Evolutionary conservation across 805 yeast genomes (phyloP).

Genomic region (Candida hungchunana): DNA sequence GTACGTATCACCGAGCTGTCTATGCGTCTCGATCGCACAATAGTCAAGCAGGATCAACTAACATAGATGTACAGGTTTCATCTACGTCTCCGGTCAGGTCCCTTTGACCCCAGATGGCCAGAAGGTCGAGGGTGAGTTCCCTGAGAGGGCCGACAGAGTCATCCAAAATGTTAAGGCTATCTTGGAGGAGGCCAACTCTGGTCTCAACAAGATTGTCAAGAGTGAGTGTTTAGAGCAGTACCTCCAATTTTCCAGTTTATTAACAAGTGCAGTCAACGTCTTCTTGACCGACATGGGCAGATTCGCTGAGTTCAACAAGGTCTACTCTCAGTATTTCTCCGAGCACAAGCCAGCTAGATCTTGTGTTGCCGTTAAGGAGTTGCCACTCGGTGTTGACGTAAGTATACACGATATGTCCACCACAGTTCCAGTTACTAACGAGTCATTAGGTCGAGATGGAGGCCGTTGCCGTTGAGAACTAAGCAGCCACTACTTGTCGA

Average conservation of each 20-base stretch:
- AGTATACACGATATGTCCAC: conserved; percentile 8
- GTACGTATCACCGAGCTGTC: conserved; percentile 19
- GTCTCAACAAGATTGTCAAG: conserved; percentile 80
- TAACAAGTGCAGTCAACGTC: conserved; percentile 44
- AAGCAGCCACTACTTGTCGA: too few species aligned
- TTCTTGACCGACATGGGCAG: conserved; percentile 88
- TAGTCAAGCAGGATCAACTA: too few species aligned
- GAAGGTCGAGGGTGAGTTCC: conserved; percentile 71
- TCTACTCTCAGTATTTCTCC: conserved; percentile 72
- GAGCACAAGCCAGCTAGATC: conserved; percentile 93
- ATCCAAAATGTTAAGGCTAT: conserved; percentile 66
- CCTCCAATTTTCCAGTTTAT: conserved; percentile 1
- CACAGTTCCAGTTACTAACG: conserved; percentile 9
- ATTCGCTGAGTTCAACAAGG: conserved; percentile 81
- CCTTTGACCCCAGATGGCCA: conserved; percentile 83
- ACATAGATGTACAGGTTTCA: conserved; percentile 43
- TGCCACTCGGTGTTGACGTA: conserved; percentile 80
- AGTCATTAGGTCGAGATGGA: conserved; percentile 67
- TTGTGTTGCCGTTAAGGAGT: conserved; percentile 89
- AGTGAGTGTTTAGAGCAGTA: conserved; percentile 30
- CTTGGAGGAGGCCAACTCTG: conserved; percentile 80
- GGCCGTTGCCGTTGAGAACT: conserved; percentile 77
- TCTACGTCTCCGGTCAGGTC: conserved; percentile 93
- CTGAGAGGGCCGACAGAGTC: conserved; percentile 74
- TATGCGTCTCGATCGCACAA: too few species aligned